Evolutionary conservation across 768 basidiomycete genomes (phyloP), one percentile per base, ranked within the genome.

Genomic region (Dendrothele bispora): DNA sequence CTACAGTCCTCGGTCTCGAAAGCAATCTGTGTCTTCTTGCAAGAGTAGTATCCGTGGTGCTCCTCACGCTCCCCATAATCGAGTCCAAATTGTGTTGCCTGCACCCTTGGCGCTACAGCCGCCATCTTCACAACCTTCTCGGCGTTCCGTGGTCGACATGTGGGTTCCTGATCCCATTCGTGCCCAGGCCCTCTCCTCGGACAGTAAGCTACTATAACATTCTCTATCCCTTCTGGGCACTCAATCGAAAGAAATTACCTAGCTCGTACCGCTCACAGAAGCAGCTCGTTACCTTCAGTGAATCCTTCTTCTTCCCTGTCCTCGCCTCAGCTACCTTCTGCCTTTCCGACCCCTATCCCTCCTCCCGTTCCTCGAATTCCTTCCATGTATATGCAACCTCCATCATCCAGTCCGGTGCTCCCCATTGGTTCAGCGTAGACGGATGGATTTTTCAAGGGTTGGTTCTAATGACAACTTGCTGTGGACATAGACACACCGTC

Each of bases 1-100:
- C 48, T 42, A 30, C 49, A 53, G 30, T 46, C 44, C 27, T 63
- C 61, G 10, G 36, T 53, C 24, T 58, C 51, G 24, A 49, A n/a
- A n/a, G n/a, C n/a, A n/a, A n/a, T n/a, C n/a, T n/a, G n/a, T n/a
- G n/a, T n/a, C 37, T 20, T 39, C 29, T 43, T 52, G 53, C 34
- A 42, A 39, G 26, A 63, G 44, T 48, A 51, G 60, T 22, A 53
- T 72, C 34, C 62, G 68, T 14, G 73, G 70, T 22, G 60, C 69
- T 7, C 74, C 77, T 20, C 76, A 78, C 49, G 59, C 60, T 6
- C 66, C 65, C 3, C 65, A 67, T 27, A 74, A 62, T 48, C 66
- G 61, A 43, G 59, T 78, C 49, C 69, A 77, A 43, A 72, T 79
- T 44, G 63, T 79, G n/a, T 57, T 77, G 5, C 77, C 77, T 2